Conservation (phyloP, 805 yeast genomes). For the Candida insectorum region DNA sequence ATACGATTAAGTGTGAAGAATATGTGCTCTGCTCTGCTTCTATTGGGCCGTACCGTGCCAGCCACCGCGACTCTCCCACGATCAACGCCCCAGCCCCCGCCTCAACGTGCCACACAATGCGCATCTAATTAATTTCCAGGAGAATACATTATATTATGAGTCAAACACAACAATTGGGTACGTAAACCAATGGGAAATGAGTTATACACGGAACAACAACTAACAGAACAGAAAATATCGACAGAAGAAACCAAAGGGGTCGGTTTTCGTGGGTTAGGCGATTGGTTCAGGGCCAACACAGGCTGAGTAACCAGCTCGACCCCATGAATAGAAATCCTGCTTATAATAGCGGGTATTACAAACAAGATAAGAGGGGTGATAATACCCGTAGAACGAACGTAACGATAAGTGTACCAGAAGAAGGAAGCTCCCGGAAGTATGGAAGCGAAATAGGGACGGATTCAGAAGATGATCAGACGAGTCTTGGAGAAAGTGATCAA, state of each 20-base stretch:
- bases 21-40: no score
- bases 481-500: conserved; percentile 14
- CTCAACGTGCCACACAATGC: no score
- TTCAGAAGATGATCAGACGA: not conserved
- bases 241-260: conserved; percentile 11
- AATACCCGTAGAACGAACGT: not conserved
- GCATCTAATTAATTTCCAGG: no score
- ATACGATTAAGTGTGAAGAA: no score
- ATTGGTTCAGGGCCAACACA: conserved; percentile 13
- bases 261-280: conserved; percentile 15
- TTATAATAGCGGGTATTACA: not conserved
- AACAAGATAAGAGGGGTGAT: not conserved
- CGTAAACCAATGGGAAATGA: not conserved
- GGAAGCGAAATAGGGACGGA: conserved; percentile 2
- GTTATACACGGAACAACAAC: not conserved
- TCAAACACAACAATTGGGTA: conserved; percentile 5
- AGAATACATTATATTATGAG: conserved; percentile 4
- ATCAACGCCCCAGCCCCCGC: not conserved
- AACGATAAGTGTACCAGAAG: not conserved
- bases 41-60: no score
- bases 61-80: no score
- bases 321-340: not conserved
- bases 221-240: conserved; percentile 7
- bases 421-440: not conserved
- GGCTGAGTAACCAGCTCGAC: not conserved